Conservation (phyloP, 2,329 filamentous ascomycete genomes). For the Trichoderma gracile region DNA sequence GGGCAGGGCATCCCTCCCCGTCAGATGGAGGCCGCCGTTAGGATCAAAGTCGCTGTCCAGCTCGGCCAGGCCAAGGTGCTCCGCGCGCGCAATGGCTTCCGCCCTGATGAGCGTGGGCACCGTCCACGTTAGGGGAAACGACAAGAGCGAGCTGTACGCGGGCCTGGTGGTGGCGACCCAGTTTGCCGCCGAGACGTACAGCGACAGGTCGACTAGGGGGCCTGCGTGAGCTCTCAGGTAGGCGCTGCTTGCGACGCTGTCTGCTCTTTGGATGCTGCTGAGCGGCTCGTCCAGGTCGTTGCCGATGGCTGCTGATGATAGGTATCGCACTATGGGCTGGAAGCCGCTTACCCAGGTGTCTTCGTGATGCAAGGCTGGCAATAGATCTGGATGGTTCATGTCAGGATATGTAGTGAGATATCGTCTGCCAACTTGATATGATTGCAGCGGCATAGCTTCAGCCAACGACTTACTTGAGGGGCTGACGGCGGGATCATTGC, state of each 20-base stretch:
- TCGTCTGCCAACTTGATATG: background rate
- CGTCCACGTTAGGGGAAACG: slow-evolving; percentile 87
- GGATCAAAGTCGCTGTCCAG: slow-evolving; percentile 61
- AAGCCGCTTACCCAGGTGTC: slow-evolving; percentile 61
- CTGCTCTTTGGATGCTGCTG: slow-evolving; percentile 45
- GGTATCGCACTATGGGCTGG: slow-evolving; percentile 59
- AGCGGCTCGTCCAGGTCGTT: slow-evolving; percentile 45
- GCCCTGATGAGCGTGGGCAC: slow-evolving; percentile 72
- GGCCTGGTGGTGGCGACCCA: slow-evolving; percentile 77
- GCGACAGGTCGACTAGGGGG: slow-evolving; percentile 77
- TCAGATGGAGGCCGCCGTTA: slow-evolving; percentile 41
- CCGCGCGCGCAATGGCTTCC: slow-evolving; percentile 68
- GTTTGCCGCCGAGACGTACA: slow-evolving; percentile 89
- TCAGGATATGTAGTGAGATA: background rate
- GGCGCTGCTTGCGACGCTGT: slow-evolving; percentile 57
- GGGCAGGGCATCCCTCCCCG: slow-evolving; percentile 42
- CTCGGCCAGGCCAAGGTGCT: slow-evolving; percentile 67
- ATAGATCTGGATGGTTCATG: slow-evolving; percentile 44
- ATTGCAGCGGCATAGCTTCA: too few species aligned
- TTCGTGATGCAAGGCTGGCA: slow-evolving; percentile 56
- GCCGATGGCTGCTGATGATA: slow-evolving; percentile 44
- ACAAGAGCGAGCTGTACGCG: slow-evolving; percentile 75
- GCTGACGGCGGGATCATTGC: slow-evolving; percentile 70
- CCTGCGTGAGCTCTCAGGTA: slow-evolving; percentile 76
- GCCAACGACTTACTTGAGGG: slow-evolving; percentile 61